A percentile compares a stretch with the other conserved stretches of the same genome.
Evolutionary conservation across 768 basidiomycete genomes (phyloP).

Genomic region (Tricholoma furcatifolium): DNA sequence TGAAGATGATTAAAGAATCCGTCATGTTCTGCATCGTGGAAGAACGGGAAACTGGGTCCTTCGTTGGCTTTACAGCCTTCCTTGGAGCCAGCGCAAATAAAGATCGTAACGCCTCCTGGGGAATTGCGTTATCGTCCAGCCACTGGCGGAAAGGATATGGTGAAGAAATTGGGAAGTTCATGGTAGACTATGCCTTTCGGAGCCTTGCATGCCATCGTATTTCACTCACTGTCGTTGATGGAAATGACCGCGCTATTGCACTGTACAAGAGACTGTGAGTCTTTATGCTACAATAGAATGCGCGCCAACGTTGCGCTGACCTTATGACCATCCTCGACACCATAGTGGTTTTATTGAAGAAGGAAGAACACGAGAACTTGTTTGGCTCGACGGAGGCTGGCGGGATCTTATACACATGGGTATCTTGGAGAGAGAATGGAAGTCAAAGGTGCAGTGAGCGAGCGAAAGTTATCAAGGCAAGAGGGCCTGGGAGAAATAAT

Average conservation of each 20-base stretch:
- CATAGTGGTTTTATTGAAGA: background rate
- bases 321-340: background rate
- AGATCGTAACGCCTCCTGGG: slow-evolving; percentile 10
- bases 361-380: background rate
- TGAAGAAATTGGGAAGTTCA: slow-evolving; percentile 36
- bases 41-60: slow-evolving; percentile 5
- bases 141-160: slow-evolving; percentile 44
- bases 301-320: background rate
- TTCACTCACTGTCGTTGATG: slow-evolving; percentile 35
- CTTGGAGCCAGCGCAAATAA: slow-evolving; percentile 10
- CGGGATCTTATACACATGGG: slow-evolving; percentile 21
- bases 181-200: slow-evolving; percentile 39
- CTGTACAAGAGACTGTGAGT: slow-evolving; percentile 45
- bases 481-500: no score
- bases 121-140: slow-evolving; percentile 13
- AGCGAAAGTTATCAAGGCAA: no score
- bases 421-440: slow-evolving; percentile 23
- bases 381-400: slow-evolving; percentile 11
- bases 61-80: slow-evolving; percentile 15
- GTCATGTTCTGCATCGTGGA: slow-evolving; percentile 18
- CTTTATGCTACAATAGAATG: background rate
- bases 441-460: background rate
- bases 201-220: slow-evolving; percentile 39
- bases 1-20: slow-evolving; percentile 6
- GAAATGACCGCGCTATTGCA: slow-evolving; percentile 36